A percentile compares a stretch with the other conserved stretches of the same genome.
These are phyloP conservation scores for Tripterygium wilfordii DNA, from an alignment of 177 flowering plant species.

Conservation along the genomic window DNA sequence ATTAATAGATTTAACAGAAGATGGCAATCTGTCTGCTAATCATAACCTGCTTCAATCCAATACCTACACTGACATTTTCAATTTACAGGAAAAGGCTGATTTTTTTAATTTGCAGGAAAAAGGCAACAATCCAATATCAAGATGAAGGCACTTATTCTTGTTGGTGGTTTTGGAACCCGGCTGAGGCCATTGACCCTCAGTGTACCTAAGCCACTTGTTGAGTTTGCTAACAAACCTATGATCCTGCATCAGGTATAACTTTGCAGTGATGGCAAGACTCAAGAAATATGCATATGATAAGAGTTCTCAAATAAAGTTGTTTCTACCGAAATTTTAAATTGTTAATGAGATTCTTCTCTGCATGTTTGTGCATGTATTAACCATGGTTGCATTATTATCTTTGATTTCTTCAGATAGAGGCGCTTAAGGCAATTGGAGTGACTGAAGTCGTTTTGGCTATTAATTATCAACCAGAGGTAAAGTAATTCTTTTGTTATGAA, in stretches of 20 bases:
- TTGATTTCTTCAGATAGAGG: constrained; percentile 64
- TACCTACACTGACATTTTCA: not conserved
- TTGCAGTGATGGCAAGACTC: no score
- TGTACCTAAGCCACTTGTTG: constrained; percentile 96
- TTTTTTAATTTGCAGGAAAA: constrained; percentile 22
- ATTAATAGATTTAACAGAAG: constrained; percentile 19
- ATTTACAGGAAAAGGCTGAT: constrained; percentile 30
- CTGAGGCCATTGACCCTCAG: constrained; percentile 96
- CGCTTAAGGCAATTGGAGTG: constrained; percentile 88
- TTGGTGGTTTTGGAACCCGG: constrained; percentile 96
- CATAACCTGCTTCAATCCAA: no score
- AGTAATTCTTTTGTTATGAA: not conserved
- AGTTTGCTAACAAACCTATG: constrained; percentile 98
- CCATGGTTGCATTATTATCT: no score
- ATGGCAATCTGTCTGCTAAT: no score
- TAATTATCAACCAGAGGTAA: constrained; percentile 97
- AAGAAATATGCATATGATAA: no score
- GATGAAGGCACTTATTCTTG: constrained; percentile 99
- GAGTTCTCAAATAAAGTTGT: no score
- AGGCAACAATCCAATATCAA: constrained; percentile 18
- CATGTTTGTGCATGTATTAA: no score
- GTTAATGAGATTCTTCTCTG: no score
- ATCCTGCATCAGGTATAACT: constrained; percentile 86
- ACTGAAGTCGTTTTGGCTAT: constrained; percentile 95
- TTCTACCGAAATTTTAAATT: no score